phyloP scores from a whole-genome alignment of 2,329 filamentous ascomycete species.

The Ceratocystis destructans region DNA sequence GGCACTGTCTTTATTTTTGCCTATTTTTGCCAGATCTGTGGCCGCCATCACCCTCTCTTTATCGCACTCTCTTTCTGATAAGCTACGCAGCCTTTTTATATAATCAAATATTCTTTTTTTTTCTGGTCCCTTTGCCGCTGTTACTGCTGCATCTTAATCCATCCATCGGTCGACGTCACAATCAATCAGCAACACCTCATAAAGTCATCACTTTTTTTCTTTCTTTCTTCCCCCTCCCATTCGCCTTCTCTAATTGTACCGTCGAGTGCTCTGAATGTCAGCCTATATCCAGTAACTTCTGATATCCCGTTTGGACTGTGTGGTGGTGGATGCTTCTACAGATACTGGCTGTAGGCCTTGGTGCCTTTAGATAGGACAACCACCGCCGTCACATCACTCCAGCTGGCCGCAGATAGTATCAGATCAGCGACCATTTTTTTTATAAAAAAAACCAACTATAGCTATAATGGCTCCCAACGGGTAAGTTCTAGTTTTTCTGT shows the following conservation, averaged over 20 bases:
- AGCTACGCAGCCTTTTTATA: not conserved
- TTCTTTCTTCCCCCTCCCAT: not conserved
- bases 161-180: not conserved
- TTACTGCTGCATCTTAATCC: not conserved
- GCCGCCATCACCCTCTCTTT: not conserved
- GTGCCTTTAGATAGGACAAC: slow-evolving; percentile 3
- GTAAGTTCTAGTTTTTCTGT: slow-evolving; percentile 4
- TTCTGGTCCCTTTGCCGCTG: not conserved
- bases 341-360: slow-evolving; percentile 1
- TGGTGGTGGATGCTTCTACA: slow-evolving; percentile 3
- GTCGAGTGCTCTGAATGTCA: not conserved
- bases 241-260: not conserved
- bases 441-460: not conserved
- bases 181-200: not conserved
- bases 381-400: not conserved
- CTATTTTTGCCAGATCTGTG: not conserved
- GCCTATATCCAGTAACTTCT: not conserved
- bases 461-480: slow-evolving; percentile 11
- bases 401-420: not conserved
- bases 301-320: not conserved
- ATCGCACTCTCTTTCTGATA: not conserved
- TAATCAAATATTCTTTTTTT: slow-evolving; percentile 5
- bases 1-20: not conserved
- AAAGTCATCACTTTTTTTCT: not conserved
- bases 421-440: no score